Conservation (phyloP, 768 basidiomycete species). For the Rhodotorula graminis region DNA sequence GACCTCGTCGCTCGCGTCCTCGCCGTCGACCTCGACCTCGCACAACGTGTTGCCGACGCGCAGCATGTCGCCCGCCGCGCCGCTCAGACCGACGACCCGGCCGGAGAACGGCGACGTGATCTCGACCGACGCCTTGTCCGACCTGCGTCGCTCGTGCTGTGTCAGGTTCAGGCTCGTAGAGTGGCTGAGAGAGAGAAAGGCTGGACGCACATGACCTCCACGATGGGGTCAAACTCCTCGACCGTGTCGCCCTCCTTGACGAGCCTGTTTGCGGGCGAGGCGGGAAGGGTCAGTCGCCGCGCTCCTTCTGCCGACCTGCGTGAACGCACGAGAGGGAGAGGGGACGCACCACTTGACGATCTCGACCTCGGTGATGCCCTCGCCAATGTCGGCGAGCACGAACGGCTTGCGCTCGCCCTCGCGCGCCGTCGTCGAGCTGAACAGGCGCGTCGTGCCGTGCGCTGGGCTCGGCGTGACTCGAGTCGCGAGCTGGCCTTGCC, state of each 20-base stretch:
- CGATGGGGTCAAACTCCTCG: slow-evolving; percentile 61
- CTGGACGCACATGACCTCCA: slow-evolving; percentile 56
- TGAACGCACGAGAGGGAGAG: slow-evolving; percentile 43
- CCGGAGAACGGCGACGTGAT: slow-evolving; percentile 84
- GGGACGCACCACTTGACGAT: slow-evolving; percentile 69
- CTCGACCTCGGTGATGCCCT: slow-evolving; percentile 87
- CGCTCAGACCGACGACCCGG: slow-evolving; percentile 64
- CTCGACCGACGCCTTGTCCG: slow-evolving; percentile 85
- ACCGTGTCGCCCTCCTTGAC: slow-evolving; percentile 57
- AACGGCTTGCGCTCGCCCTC: slow-evolving; percentile 28
- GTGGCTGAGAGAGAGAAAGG: not conserved
- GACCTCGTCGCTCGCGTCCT: not conserved
- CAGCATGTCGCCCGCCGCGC: slow-evolving; percentile 74
- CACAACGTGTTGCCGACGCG: slow-evolving; percentile 69
- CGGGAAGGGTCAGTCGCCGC: not conserved
- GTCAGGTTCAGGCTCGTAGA: slow-evolving; percentile 20
- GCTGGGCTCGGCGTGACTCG: too few relatives aligned
- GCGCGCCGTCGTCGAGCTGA: not conserved
- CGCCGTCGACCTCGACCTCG: slow-evolving; percentile 58
- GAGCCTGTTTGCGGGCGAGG: slow-evolving; percentile 55
- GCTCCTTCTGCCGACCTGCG: slow-evolving; percentile 7
- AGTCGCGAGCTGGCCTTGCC: too few relatives aligned
- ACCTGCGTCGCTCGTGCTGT: slow-evolving; percentile 50
- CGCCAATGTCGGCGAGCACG: slow-evolving; percentile 56
- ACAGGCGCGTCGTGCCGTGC: not conserved